Percentiles rank a stretch among this genome's conserved stretches.
Conservation (phyloP, 495 filamentous ascomycete genomes). For the Aspergillus homomorphus region DNA sequence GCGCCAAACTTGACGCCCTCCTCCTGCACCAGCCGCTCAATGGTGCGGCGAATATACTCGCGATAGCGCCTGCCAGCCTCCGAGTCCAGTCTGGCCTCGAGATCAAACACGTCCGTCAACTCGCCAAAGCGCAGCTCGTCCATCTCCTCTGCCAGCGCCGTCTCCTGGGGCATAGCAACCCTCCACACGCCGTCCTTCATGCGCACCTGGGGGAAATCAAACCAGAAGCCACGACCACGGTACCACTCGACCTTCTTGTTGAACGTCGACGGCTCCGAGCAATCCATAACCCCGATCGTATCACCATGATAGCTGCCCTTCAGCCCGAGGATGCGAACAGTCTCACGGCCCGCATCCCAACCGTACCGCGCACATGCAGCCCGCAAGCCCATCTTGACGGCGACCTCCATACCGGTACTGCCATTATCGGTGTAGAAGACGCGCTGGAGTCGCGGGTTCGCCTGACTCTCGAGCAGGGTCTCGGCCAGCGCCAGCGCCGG, state of each 20-base stretch:
- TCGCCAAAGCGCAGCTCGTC: constrained; percentile 42
- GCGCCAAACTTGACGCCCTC: constrained; percentile 68
- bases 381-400: constrained; percentile 73
- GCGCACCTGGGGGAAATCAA: constrained; percentile 67
- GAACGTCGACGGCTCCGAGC: constrained; percentile 64
- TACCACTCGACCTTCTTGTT: constrained; percentile 83
- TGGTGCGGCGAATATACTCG: constrained; percentile 50
- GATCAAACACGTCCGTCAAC: constrained; percentile 59
- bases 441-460: constrained; percentile 58
- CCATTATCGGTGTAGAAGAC: constrained; percentile 81
- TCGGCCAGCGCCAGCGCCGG: constrained; percentile 65
- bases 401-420: constrained; percentile 75
- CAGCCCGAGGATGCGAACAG: constrained; percentile 64
- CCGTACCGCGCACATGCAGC: constrained; percentile 61
- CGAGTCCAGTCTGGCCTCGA: constrained; percentile 44
- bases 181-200: constrained; percentile 62
- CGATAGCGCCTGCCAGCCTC: constrained; percentile 49
- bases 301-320: constrained; percentile 79
- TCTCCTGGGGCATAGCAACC: constrained; percentile 52
- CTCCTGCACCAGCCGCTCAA: constrained; percentile 46
- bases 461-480: constrained; percentile 50
- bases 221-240: constrained; percentile 68
- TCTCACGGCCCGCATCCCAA: constrained; percentile 52
- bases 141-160: constrained; percentile 41
- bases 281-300: constrained; percentile 80